Evolutionary conservation across 768 basidiomycete species (phyloP).

Genomic region (Phylloporus rhodoxanthus): DNA sequence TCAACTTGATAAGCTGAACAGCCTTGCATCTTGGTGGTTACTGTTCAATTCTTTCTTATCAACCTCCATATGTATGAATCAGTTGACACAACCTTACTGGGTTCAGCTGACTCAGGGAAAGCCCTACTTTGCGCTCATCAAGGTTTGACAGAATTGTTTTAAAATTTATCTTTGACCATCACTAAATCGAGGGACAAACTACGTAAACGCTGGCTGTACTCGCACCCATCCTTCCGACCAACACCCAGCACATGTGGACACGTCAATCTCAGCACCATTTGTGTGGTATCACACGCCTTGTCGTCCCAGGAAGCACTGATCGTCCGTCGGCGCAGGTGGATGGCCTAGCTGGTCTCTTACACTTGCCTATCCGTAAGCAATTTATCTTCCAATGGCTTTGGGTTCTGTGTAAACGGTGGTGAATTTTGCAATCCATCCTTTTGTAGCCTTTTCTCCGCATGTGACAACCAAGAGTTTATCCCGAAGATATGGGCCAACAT

Average conservation of each 20-base stretch:
- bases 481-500: slow-evolving; percentile 5
- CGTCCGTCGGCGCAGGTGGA: not conserved
- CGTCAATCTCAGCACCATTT: slow-evolving; percentile 9
- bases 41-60: slow-evolving; percentile 21
- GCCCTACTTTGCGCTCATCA: slow-evolving; percentile 16
- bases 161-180: slow-evolving; percentile 16
- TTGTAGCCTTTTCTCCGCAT: slow-evolving; percentile 13
- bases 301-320: not conserved
- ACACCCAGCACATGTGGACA: slow-evolving; percentile 1
- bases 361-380: not conserved
- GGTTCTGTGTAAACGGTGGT: slow-evolving; percentile 5
- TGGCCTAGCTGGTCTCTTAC: not conserved
- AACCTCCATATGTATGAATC: slow-evolving; percentile 18
- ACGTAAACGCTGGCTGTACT: slow-evolving; percentile 16
- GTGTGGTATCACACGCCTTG: not conserved
- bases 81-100: slow-evolving; percentile 20
- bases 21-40: slow-evolving; percentile 13
- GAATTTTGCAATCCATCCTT: slow-evolving; percentile 4
- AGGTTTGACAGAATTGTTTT: slow-evolving; percentile 22
- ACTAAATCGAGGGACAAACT: slow-evolving; percentile 15
- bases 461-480: slow-evolving; percentile 12
- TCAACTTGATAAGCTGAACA: slow-evolving; percentile 2
- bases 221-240: slow-evolving; percentile 6
- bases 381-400: not conserved
- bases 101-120: slow-evolving; percentile 19